These are phyloP conservation scores for Coemansia reversa DNA, from an alignment of 192 early-diverging fungal species.

Conservation along the genomic window DNA sequence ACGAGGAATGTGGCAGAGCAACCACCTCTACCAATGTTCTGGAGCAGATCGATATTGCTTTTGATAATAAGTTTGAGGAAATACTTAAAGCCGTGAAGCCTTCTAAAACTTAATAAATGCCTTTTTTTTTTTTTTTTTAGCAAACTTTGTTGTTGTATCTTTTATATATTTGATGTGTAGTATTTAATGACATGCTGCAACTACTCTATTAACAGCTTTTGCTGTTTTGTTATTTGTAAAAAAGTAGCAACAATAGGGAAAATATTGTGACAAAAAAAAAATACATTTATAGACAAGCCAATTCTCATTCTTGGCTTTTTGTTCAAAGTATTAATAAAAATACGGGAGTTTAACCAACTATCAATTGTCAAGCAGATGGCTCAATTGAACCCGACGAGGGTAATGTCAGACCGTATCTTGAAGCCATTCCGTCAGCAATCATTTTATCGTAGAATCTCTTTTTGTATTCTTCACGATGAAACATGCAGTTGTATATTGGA, in stretches of 20 bases:
- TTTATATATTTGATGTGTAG: too few species aligned
- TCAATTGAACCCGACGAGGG: not conserved
- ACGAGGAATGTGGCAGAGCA: constrained; percentile 43
- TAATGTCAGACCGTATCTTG: constrained; percentile 21
- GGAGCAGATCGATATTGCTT: constrained; percentile 49
- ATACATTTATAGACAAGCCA: not conserved
- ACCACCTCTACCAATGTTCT: constrained; percentile 42
- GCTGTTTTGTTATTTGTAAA: too few species aligned
- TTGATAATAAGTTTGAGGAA: constrained; percentile 56
- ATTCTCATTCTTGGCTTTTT: too few species aligned
- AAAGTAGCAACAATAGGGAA: too few species aligned
- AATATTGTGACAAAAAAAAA: not conserved
- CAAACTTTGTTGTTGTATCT: too few species aligned
- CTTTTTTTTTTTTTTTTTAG: not conserved
- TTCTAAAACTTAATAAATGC: constrained; percentile 10
- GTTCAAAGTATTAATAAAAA: too few species aligned
- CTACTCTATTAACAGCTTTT: too few species aligned
- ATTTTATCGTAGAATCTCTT: constrained; percentile 39
- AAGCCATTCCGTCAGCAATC: constrained; percentile 36
- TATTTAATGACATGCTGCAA: too few species aligned
- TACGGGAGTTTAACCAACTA: too few species aligned
- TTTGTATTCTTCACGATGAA: constrained; percentile 23
- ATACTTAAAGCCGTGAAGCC: constrained; percentile 35
- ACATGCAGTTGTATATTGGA: constrained; percentile 46
- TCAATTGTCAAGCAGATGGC: too few species aligned